These are phyloP conservation scores for Paramecium biaurelia DNA, from an alignment of 73 alveolate genomes.

Conservation along the genomic window DNA sequence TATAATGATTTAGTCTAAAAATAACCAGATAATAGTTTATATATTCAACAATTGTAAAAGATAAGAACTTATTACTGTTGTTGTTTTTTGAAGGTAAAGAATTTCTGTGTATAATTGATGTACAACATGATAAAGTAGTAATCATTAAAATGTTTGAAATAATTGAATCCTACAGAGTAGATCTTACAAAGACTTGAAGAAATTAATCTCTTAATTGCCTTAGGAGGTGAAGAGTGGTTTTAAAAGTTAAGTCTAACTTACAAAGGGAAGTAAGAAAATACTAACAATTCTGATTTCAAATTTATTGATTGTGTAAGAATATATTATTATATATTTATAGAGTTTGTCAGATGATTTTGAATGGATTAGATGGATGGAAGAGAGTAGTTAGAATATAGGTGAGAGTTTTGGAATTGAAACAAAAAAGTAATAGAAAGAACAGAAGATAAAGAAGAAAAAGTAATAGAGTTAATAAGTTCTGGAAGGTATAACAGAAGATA, in stretches of 20 bases:
- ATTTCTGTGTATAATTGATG: neutral
- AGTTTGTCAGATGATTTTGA: slow-evolving; percentile 22
- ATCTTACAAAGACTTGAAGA: neutral
- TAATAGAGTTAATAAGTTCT: neutral
- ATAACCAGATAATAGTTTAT: neutral
- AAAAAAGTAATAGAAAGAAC: neutral
- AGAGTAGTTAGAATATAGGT: neutral
- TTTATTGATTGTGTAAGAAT: slow-evolving; percentile 14
- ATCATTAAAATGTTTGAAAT: slow-evolving; percentile 3
- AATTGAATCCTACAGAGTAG: neutral
- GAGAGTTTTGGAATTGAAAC: slow-evolving; percentile 16
- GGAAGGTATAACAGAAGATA: neutral
- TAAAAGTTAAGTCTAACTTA: neutral
- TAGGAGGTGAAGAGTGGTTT: slow-evolving; percentile 50
- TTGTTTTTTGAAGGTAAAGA: slow-evolving; percentile 11
- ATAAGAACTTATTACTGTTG: neutral
- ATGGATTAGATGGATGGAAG: slow-evolving; percentile 51
- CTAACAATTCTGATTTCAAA: neutral
- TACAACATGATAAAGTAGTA: neutral
- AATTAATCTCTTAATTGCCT: neutral
- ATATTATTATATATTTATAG: neutral
- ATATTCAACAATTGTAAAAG: neutral
- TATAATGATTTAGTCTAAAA: neutral
- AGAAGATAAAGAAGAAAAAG: neutral
- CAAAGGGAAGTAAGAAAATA: neutral